phyloP scores from a whole-genome alignment of 257 asterid species.

The Forsythia suspensa region DNA sequence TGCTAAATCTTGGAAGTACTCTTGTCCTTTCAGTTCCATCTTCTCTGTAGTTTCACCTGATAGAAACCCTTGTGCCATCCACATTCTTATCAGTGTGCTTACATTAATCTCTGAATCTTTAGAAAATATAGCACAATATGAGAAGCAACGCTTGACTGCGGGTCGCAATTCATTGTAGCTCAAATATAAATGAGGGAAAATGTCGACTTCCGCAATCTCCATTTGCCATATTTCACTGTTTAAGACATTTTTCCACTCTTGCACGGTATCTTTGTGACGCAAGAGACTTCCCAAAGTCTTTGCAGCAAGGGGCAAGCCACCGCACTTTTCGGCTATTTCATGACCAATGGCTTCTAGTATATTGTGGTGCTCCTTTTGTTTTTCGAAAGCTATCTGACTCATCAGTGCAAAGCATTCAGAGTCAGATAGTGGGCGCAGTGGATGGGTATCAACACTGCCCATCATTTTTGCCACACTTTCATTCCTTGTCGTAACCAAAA shows the following conservation, averaged over 20 bases:
- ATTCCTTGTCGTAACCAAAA: background rate
- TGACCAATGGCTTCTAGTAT: background rate
- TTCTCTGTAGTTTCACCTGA: background rate
- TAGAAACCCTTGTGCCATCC: slow-evolving; percentile 52
- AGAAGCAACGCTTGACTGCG: slow-evolving; percentile 34
- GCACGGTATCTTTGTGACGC: background rate
- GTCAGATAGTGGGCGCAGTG: background rate
- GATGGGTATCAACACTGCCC: background rate
- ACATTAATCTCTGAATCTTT: slow-evolving; percentile 30
- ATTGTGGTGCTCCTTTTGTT: background rate
- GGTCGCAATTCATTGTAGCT: slow-evolving; percentile 34
- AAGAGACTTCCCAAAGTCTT: slow-evolving; percentile 14
- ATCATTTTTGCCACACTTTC: background rate
- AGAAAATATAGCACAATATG: slow-evolving; percentile 41
- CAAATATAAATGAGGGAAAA: slow-evolving; percentile 15
- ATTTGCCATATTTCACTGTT: background rate
- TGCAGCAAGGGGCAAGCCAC: slow-evolving; percentile 19
- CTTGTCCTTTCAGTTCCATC: slow-evolving; percentile 31
- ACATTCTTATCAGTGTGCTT: slow-evolving; percentile 12
- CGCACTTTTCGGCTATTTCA: slow-evolving; percentile 12
- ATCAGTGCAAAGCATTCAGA: background rate
- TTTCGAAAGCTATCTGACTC: background rate
- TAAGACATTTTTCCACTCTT: slow-evolving; percentile 4
- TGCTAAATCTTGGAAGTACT: background rate
- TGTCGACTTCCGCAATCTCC: background rate